Evolutionary conservation across 805 yeast species (phyloP).

Genomic region (Torulaspora quercuum): DNA sequence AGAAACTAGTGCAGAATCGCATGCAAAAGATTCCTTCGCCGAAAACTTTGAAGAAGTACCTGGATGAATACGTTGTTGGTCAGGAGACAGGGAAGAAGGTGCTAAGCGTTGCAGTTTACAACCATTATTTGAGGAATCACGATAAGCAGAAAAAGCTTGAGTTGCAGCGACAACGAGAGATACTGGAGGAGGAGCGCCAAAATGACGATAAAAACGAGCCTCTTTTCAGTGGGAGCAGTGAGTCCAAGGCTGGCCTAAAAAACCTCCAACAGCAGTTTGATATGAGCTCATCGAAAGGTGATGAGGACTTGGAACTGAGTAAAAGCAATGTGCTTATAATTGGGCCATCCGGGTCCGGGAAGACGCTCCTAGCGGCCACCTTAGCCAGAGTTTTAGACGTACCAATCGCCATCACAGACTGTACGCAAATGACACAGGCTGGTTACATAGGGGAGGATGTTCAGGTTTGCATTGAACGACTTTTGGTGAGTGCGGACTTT

Average conservation of each 20-base stretch:
- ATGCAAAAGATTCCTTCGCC: conserved; percentile 45
- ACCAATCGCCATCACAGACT: conserved; percentile 58
- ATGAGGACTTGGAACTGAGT: conserved; percentile 46
- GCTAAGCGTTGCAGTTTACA: conserved; percentile 59
- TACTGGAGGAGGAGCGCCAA: conserved; percentile 32
- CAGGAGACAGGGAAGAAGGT: conserved; percentile 55
- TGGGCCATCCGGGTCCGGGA: conserved; percentile 64
- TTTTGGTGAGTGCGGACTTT: conserved; percentile 48
- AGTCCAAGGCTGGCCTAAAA: conserved; percentile 31
- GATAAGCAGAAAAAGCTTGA: conserved; percentile 40
- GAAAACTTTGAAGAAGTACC: conserved; percentile 40
- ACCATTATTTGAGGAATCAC: conserved; percentile 50
- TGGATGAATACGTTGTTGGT: conserved; percentile 54
- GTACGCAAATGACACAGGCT: conserved; percentile 61
- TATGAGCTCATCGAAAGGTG: conserved; percentile 26
- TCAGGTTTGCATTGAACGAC: conserved; percentile 52
- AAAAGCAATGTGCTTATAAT: conserved; percentile 54
- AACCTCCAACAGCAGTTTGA: conserved; percentile 33
- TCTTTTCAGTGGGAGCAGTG: conserved; percentile 27
- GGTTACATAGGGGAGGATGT: conserved; percentile 66
- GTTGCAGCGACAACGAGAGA: conserved; percentile 27
- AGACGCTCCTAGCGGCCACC: conserved; percentile 54
- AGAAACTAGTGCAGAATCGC: conserved; percentile 16
- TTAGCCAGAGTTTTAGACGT: conserved; percentile 50
- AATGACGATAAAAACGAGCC: conserved; percentile 26